A percentile compares a stretch with the other conserved stretches of the same genome.
Evolutionary conservation across 2,329 filamentous ascomycete genomes (phyloP).

Genomic region (Alternaria viburni): DNA sequence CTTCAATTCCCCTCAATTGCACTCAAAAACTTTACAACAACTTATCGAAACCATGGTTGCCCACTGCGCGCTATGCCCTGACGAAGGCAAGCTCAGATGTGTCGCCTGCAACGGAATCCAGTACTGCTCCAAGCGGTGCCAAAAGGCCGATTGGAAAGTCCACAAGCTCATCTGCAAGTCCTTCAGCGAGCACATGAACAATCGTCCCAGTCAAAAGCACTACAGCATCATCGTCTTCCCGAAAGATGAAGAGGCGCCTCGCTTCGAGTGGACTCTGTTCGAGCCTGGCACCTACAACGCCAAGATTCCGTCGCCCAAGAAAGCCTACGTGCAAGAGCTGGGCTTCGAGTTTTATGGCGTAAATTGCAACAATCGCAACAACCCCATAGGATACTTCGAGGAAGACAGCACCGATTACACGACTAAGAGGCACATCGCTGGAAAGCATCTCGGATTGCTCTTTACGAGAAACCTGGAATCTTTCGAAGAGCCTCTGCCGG

Average conservation of each 20-base stretch:
- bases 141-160: slow-evolving; percentile 26
- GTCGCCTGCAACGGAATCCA: slow-evolving; percentile 11
- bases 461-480: background rate
- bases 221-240: background rate
- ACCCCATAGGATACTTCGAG: background rate
- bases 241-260: background rate
- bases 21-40: background rate
- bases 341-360: background rate
- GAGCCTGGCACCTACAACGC: background rate
- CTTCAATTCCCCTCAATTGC: background rate
- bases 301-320: background rate
- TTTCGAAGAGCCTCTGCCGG: background rate
- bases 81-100: background rate
- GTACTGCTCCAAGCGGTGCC: slow-evolving; percentile 31
- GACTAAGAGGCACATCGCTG: background rate
- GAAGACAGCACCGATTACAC: background rate
- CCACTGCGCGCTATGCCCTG: background rate
- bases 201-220: background rate
- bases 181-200: background rate
- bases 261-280: background rate
- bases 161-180: slow-evolving; percentile 31
- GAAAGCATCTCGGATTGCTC: background rate
- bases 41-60: background rate
- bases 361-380: background rate
- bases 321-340: background rate